Evolutionary conservation across 2,329 filamentous ascomycete genomes (phyloP).

Genomic region (Fulvia fulva): DNA sequence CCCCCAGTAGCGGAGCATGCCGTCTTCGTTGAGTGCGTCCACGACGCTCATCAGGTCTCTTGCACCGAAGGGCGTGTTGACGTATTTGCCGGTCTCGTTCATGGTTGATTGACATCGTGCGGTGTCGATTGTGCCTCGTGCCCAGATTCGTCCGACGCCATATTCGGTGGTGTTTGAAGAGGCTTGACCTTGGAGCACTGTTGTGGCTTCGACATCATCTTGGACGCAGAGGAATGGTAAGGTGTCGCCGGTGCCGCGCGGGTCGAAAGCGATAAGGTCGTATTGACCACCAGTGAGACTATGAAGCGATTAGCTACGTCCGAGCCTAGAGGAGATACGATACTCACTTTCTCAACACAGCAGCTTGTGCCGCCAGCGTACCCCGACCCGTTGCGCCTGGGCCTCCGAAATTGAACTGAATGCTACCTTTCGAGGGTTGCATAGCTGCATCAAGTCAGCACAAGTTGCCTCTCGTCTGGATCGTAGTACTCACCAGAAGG

Average conservation of each 20-base stretch:
- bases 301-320: too few species aligned
- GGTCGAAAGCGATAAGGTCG: constrained; percentile 17
- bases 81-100: constrained; percentile 33
- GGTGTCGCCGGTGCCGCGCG: constrained; percentile 18
- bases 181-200: neutral
- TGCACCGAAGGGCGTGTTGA: constrained; percentile 45
- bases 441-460: constrained; percentile 7
- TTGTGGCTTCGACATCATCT: neutral
- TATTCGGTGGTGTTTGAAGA: constrained; percentile 11
- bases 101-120: constrained; percentile 5
- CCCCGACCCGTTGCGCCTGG: constrained; percentile 22
- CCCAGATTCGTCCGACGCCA: constrained; percentile 16
- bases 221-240: constrained; percentile 18
- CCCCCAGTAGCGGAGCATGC: constrained; percentile 35
- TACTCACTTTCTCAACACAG: neutral
- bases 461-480: too few species aligned
- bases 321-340: too few species aligned
- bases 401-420: constrained; percentile 36
- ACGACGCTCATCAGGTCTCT: constrained; percentile 46
- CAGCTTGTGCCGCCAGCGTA: neutral
- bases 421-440: constrained; percentile 30
- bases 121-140: constrained; percentile 7
- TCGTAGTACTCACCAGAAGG: constrained; percentile 15
- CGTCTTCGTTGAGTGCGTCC: constrained; percentile 43
- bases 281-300: constrained; percentile 5